Base-by-base conservation (phyloP, 805 yeast species). In the Pichia ethanolica region DNA sequence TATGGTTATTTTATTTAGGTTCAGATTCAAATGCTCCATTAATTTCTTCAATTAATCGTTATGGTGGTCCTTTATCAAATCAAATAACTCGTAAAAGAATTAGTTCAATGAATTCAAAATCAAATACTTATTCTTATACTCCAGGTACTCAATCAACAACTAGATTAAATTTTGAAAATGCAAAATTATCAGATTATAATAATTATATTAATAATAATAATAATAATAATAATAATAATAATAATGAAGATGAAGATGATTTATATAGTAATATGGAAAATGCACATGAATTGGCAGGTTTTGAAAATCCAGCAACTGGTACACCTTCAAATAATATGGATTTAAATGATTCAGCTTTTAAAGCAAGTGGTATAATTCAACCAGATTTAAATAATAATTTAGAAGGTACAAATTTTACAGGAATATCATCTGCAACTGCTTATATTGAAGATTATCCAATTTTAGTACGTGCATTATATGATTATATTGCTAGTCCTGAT, bases 1-100 rank as follows among this genome's bases (percentile, higher is more conserved):
- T 86, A 52, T 93, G 97, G 96, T 73, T 91, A 42, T 72, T 89
- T 52, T 90, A 89, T 67, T 87, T 84, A 63, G 98, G 98, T 32
- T 85, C 95, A 27, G 91, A 91, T 53, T 86, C 87, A 47, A 86
- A 86, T 46, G 83, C 95, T n/a, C 91, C 96, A 35, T 72, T 87
- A 9, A 89, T 87, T 63, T 81, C 84, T 60, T 86, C 83, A 71
- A 77, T 91, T 48, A 96, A 89, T 71, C 85, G 93, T 4, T 89
- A 84, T 59, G 82, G 91, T 0, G 68, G 58, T 73, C 78, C 58
- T 14, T 52, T 73, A 67, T 44, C 35, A 7, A 32, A 33, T 20
- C 28, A 40, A 26, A 50, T 52, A 11, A 36, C 36, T 28, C 42
- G 33, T 7, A 51, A 37, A 28, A 44, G 33, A 52, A 44, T 56